Evolutionary conservation across 1,139 yeast species (phyloP).

Genomic region (Pneumocystis oryctolagi): DNA sequence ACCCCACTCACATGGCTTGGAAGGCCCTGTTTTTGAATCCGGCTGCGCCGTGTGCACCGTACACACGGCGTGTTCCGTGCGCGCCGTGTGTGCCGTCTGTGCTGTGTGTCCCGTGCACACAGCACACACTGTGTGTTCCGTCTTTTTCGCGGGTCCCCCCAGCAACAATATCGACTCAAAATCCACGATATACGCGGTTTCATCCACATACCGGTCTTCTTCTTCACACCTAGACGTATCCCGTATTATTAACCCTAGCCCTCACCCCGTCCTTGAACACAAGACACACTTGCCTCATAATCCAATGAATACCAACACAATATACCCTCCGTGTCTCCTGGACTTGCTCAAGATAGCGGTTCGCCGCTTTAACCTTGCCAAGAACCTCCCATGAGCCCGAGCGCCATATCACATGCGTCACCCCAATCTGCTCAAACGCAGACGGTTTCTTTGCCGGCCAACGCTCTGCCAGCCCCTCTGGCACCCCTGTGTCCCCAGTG

Average conservation of each 20-base stretch:
- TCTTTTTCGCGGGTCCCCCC: too few species aligned
- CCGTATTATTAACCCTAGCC: not conserved
- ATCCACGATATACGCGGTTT: not conserved
- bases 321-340: not conserved
- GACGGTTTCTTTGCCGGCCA: slow-evolving; percentile 7
- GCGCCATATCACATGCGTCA: not conserved
- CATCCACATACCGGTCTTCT: not conserved
- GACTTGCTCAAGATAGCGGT: not conserved
- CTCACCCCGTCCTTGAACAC: not conserved
- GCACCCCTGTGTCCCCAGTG: slow-evolving; percentile 9
- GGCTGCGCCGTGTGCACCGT: too few species aligned
- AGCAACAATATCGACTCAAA: too few species aligned
- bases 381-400: not conserved
- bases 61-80: too few species aligned
- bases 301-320: not conserved
- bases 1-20: not conserved
- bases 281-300: not conserved
- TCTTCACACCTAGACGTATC: slow-evolving; percentile 5
- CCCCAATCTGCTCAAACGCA: slow-evolving; percentile 6
- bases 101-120: too few species aligned
- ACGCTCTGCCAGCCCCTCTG: slow-evolving; percentile 4
- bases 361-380: not conserved
- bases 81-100: too few species aligned
- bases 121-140: not conserved
- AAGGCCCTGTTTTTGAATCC: not conserved